Base-by-base conservation (phyloP, 148 eudicot genomes). In the Rhododendron vialii region DNA sequence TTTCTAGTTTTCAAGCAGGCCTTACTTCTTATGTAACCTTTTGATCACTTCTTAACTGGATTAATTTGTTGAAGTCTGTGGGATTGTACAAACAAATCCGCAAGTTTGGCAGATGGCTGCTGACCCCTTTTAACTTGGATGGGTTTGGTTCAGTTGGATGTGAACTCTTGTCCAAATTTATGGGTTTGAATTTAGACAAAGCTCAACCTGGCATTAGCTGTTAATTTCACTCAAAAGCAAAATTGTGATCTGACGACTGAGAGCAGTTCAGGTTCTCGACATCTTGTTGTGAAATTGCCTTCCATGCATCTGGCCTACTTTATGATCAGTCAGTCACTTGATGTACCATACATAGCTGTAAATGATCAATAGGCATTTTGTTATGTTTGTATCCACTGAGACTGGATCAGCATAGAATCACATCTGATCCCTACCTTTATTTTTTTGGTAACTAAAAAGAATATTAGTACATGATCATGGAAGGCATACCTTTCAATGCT, bases 61-160 rank as follows among this genome's bases (percentile, higher is more conserved):
- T 65, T 43, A 26, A n/a, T 78, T 45, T 45, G 81, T 47, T 12
- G 55, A 45, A 78, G 81, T 78, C 15, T 36, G 15, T 7, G 48
- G 80, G 50, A 41, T 17, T 36, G 33, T 45, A n/a, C 17, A 45
- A 22, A 26, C 55, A 78, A 45, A 78, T 43, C 53, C 53, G 6
- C 81, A 78, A 78, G 55, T 78, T 78, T 78, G 81, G 55, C 81
- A 10, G 41, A 15, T 36, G 45, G 78, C 78, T 36, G 78, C 41
- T 74, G 30, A 45, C 47, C 53, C 81, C 81, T 5, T 77, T 45
- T 77, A 7, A 8, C 26, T 77, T 43, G 80, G 28, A 41, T 43
- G 45, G n/a, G 45, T 36, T 75, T 75, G 43, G 43, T 15, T 74
- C 43, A 18, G 78, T 74, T 74, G 78, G 78, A 75, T 75, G n/a